Evolutionary conservation across 2,329 filamentous ascomycete species (phyloP).

Genomic region (Neonectria sp.): DNA sequence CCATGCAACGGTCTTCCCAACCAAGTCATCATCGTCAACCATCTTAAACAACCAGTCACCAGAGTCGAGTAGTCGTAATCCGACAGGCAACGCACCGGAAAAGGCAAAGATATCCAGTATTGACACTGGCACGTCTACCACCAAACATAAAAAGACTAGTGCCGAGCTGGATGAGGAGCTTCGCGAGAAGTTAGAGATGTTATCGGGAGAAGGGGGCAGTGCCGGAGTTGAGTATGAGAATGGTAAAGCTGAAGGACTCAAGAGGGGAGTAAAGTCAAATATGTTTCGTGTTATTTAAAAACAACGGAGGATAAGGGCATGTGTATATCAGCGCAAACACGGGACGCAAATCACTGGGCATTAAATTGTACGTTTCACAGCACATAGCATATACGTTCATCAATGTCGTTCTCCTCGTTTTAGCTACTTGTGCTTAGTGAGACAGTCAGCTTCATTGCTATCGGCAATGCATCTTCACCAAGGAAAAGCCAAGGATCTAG

Average conservation of each 20-base stretch:
- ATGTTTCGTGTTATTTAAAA: constrained; percentile 80
- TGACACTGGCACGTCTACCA: background rate
- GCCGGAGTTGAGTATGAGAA: constrained; percentile 83
- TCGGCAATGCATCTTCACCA: too few species aligned
- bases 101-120: background rate
- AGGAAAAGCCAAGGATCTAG: too few species aligned
- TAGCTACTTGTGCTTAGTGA: too few species aligned
- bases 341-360: background rate
- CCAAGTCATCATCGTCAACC: background rate
- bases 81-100: background rate
- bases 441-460: background rate
- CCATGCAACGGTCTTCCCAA: background rate
- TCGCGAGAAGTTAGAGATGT: constrained; percentile 73
- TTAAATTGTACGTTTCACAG: background rate
- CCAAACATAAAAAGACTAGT: constrained; percentile 64
- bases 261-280: constrained; percentile 80
- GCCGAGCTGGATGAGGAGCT: constrained; percentile 78
- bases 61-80: background rate
- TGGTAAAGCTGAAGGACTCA: constrained; percentile 80
- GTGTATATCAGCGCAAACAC: background rate
- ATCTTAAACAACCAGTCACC: background rate
- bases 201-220: constrained; percentile 79
- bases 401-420: too few species aligned
- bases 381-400: too few species aligned
- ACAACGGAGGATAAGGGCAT: background rate